Base-by-base conservation (phyloP, 257 asterid genomes). In the Solanum microdontum region DNA sequence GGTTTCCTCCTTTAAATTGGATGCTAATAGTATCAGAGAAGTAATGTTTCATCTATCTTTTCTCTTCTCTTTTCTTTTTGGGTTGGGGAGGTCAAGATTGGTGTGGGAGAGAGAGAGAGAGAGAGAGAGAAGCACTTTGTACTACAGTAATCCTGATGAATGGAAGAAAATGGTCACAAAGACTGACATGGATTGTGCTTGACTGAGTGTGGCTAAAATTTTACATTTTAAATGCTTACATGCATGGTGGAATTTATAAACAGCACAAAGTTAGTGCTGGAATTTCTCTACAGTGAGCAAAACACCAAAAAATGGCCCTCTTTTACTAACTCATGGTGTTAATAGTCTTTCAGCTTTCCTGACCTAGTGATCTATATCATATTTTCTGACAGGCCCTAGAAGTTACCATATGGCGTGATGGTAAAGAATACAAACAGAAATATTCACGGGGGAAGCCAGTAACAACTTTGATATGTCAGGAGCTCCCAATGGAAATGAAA, bases 391-490 rank as follows among this genome's bases (percentile, higher is more conserved):
- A 97, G 99, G 89, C 91, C 85, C 95, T 97, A 51, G 98, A 97
- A 90, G 97, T 97, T 84, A 93, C 96, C 70, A 94, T 97, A 70
- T 97, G 99, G 99, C 97, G 99, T 62, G 92, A 93, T 84, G 99
- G 99, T 32, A 96, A 90, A 90, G 97, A 97, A 91, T 93, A 92
- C 89, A 89, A 90, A 91, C 99, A 97, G 92, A 97, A 91, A 87
- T 97, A 93, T 93, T 90, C 98, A 51, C 99, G 95, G 85, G 99
- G 99, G 87, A 96, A 88, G 94, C 98, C 99, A 87, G 87, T 90
- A 89, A 91, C 96, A 24, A 86, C 92, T 87, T 87, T 97, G 90
- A 70, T 90, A 60, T 90, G 93, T 83, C 92, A 89, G 43, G 95
- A 93, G 87, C 98, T 95, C 87, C 96, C 96, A 40, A 87, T 91